Conservation (phyloP, 768 basidiomycete genomes). For the Naganishia randhawae region DNA sequence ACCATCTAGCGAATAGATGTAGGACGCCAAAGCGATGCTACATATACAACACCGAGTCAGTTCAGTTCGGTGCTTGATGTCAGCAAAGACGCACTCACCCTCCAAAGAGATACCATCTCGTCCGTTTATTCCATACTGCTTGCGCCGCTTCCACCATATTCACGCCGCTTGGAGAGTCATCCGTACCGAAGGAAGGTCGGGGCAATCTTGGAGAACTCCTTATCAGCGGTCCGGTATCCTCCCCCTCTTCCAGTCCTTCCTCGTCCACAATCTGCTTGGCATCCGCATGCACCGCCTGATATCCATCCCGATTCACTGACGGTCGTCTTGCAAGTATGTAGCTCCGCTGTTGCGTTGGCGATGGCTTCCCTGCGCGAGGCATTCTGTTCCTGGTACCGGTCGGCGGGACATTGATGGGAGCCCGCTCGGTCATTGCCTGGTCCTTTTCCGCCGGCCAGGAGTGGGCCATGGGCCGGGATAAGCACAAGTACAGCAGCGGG, state of each 20-base stretch:
- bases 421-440: constrained; percentile 21
- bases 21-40: constrained; percentile 64
- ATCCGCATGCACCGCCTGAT: constrained; percentile 16
- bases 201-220: not conserved
- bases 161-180: constrained; percentile 31
- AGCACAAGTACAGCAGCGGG: not conserved
- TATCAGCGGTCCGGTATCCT: not conserved
- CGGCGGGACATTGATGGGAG: constrained; percentile 18
- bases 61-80: not conserved
- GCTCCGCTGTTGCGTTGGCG: constrained; percentile 15
- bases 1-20: constrained; percentile 71
- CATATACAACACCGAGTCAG: not conserved
- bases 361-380: constrained; percentile 12
- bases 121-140: constrained; percentile 54
- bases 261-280: not conserved
- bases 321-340: constrained; percentile 19
- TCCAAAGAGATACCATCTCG: constrained; percentile 62
- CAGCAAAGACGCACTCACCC: constrained; percentile 53
- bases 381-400: constrained; percentile 17
- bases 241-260: not conserved
- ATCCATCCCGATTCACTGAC: constrained; percentile 1
- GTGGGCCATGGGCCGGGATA: not conserved
- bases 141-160: constrained; percentile 41
- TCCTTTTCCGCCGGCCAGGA: not conserved
- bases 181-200: not conserved